Evolutionary conservation across 768 basidiomycete species (phyloP), one percentile per base, ranked within the genome.

Genomic region (Boletus subparvulus): DNA sequence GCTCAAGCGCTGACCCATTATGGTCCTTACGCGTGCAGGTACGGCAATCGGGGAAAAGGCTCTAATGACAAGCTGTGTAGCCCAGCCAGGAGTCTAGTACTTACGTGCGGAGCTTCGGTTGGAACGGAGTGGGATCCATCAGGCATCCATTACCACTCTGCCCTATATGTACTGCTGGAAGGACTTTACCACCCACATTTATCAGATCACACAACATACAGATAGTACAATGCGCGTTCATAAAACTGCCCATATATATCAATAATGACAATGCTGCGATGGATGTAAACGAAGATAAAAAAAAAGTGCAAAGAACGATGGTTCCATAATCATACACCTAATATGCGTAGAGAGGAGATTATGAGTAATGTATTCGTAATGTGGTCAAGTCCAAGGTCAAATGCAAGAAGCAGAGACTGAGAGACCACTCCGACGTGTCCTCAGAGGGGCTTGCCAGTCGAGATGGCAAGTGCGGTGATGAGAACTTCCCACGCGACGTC

Each of bases 101-200:
- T 10, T 42, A 44, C 3, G 12, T 9, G 65, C 79, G 50, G 52
- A 93, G 28, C 94, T 79, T 78, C 8, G 92, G 92, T 46, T 77
- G 75, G 60, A 88, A 83, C 17, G 78, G 72, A 16, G 75, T 70
- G n/a, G 80, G 66, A 61, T 73, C 83, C 66, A 69, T 71, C 74
- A 6, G 74, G 96, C 80, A 9, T 30, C 8, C 44, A 21, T 17
- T 32, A 2, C 32, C 32, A 9, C 9, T 32, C 32, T 10, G 32
- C 32, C 32, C 32, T 11, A 9, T 32, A 32, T 32, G 0, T 32
- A 32, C 30, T 2, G 32, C 32, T 32, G 9, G 30, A 26, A 46
- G 28, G 28, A 12, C n/a, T n/a, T 32, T 30, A 5, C 30, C 47
- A 33, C 30, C 8, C 30, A 30, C 30, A 9, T 14, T 42, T n/a